Evolutionary conservation across 106 monocot species (phyloP), one percentile per base, ranked within the genome.

Genomic region (Acorus calamus): DNA sequence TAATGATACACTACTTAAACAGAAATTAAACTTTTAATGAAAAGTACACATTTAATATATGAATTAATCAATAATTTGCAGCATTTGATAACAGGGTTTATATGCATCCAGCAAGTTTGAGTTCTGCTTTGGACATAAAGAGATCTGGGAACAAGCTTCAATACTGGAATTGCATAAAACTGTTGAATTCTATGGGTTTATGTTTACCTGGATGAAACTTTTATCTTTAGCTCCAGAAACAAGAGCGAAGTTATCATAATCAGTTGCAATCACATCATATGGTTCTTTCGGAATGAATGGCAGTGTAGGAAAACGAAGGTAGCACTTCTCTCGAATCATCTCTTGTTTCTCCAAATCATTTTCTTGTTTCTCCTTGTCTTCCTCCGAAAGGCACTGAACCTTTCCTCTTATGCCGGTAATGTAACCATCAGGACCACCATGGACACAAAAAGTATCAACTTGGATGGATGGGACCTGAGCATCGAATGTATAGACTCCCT

Each of bases 191-290:
- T 5, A 49, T 56, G 4, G 43, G 44, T 59, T 52, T 6, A 14
- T 6, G 4, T 47, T 59, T 73, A 94, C 94, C 89, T 94, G 89
- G 69, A 94, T 53, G 66, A 94, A 94, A 64, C 80, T 74, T 49
- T 11, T 81, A 45, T 94, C 94, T 69, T 89, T 94, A 47, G 94
- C 89, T 6, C 94, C 94, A 66, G 94, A 94, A 57, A 94, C 94
- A 56, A 94, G 74, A 43, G 93, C 81, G 64, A 71, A 94, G 56
- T 86, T 89, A 57, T 94, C 84, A 69, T 94, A 94, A 75, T 94
- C 93, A 52, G 93, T 94, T 11, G 93, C 89, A 73, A 94, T 80
- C 6, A 94, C 93, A 79, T 94, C 93, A 69, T 94, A 94, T 12
- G 93, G 86, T 56, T 84, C 77, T 68, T 94, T 94, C 7, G 93